Percentiles rank a stretch among this genome's conserved stretches.
Evolutionary conservation across 331 rosid species (phyloP).

Genomic region (Pyracantha coccinea): DNA sequence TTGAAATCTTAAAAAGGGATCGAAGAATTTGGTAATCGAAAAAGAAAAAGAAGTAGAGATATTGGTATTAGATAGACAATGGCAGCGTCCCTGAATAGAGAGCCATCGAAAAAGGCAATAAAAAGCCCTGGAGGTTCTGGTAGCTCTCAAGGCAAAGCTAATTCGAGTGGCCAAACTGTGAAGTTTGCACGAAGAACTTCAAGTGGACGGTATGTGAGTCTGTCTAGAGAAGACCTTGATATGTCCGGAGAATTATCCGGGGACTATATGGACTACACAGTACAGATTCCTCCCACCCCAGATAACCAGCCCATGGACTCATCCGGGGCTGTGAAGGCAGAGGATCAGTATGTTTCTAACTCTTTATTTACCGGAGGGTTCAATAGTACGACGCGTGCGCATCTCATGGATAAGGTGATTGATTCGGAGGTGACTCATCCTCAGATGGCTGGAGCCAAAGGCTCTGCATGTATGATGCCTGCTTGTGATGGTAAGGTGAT

Average conservation of each 20-base stretch:
- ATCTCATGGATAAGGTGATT: constrained; percentile 86
- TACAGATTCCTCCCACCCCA: constrained; percentile 79
- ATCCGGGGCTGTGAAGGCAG: constrained; percentile 71
- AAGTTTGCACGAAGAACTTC: constrained; percentile 72
- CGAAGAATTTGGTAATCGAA: background rate
- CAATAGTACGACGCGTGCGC: constrained; percentile 79
- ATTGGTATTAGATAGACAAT: constrained; percentile 8
- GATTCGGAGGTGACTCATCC: constrained; percentile 83
- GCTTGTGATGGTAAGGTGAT: constrained; percentile 75
- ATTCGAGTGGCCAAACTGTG: constrained; percentile 38
- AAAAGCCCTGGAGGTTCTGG: constrained; percentile 32
- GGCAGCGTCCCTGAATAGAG: constrained; percentile 35
- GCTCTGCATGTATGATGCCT: constrained; percentile 57
- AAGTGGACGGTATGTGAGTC: constrained; percentile 65
- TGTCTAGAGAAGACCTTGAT: constrained; percentile 72
- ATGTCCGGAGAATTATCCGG: constrained; percentile 54
- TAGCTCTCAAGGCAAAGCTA: constrained; percentile 20
- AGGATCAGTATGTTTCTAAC: constrained; percentile 83
- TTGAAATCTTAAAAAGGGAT: background rate
- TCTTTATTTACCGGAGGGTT: constrained; percentile 86
- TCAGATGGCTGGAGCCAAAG: constrained; percentile 91
- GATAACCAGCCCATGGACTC: constrained; percentile 78
- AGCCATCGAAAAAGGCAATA: constrained; percentile 48
- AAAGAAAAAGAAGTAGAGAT: background rate
- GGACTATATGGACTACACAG: constrained; percentile 76